A percentile compares a stretch with the other conserved stretches of the same genome.
phyloP scores from a whole-genome alignment of 441 rosid species.

The Adansonia gregorii region DNA sequence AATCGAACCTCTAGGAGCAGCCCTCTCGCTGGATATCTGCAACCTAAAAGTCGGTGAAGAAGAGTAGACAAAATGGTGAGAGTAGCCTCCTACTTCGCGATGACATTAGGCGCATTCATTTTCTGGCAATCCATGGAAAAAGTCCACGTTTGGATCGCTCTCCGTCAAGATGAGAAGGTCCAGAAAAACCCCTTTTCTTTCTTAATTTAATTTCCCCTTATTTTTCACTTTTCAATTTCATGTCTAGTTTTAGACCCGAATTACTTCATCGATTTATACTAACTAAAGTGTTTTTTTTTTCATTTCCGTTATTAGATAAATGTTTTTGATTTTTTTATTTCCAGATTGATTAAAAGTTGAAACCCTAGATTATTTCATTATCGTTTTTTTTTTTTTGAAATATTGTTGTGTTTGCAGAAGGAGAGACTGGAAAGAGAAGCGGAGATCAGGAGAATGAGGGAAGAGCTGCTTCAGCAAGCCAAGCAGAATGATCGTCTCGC shows the following conservation, averaged over 20 bases:
- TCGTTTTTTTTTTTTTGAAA: not conserved
- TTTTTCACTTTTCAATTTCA: not conserved
- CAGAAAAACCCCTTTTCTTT: not conserved
- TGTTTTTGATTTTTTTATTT: not conserved
- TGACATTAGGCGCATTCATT: slow-evolving; percentile 53
- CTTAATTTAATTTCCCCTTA: no score
- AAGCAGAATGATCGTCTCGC: slow-evolving; percentile 20
- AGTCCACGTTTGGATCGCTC: slow-evolving; percentile 65
- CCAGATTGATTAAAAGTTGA: not conserved
- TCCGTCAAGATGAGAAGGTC: slow-evolving; percentile 62
- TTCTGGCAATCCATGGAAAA: slow-evolving; percentile 59
- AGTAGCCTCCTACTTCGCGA: slow-evolving; percentile 46
- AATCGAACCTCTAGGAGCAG: not conserved
- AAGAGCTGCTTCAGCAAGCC: slow-evolving; percentile 34
- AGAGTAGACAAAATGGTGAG: slow-evolving; percentile 42
- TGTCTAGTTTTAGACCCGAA: not conserved
- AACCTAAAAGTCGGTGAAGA: not conserved
- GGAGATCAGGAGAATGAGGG: slow-evolving; percentile 31
- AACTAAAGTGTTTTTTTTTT: not conserved
- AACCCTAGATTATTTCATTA: slow-evolving; percentile 14
- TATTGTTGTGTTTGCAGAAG: slow-evolving; percentile 25
- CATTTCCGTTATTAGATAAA: not conserved
- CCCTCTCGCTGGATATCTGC: not conserved
- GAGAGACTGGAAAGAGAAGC: slow-evolving; percentile 35
- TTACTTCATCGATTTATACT: not conserved